Base-by-base conservation (phyloP, 176 grass and related monocot genomes). In the Canna indica region DNA sequence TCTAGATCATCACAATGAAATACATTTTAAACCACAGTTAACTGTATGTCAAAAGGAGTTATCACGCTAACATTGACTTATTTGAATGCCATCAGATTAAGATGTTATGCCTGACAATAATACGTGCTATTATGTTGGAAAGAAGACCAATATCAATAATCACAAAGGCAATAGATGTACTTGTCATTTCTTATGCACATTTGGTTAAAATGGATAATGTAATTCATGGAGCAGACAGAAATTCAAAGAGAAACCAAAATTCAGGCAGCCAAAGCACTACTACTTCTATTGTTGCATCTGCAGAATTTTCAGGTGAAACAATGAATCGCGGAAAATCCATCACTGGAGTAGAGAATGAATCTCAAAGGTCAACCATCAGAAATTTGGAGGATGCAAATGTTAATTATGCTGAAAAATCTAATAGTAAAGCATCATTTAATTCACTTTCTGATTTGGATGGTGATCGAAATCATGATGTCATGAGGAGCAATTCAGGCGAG, bases 141-240 rank as follows among this genome's bases (percentile, higher is more conserved):
- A 85, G 89, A 75, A 90, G 86, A 64, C 77, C 79, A 4, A 72
- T 92, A 74, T 79, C 64, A 60, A 81, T 77, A 12, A 83, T 87
- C 79, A 77, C 75, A 64, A 88, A 77, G 85, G 86, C 86, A 70
- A 97, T 97, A 59, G 86, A 92, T 87, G 82, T 85, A 48, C 68
- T 97, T 76, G 83, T 97, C 79, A 79, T 85, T 76, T 97, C 84
- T 59, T 92, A 97, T 84, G 85, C 84, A 3, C 79, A 86, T 63
- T 83, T 71, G 60, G 71, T 97, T 59, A 90, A 87, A 85, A 68
- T 57, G 35, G 88, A 81, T 36, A 75, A 61, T 36, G 27, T 46
- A 76, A 35, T 77, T 82, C 61, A 75, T 81, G 83, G 76, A 67
- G 68, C 54, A 64, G 80, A 79, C 70, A 85, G 45, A 75, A 82